Percentiles rank a stretch among this genome's conserved stretches.
Evolutionary conservation across 495 filamentous ascomycete species (phyloP).

Genomic region (Trichoderma reesei): DNA sequence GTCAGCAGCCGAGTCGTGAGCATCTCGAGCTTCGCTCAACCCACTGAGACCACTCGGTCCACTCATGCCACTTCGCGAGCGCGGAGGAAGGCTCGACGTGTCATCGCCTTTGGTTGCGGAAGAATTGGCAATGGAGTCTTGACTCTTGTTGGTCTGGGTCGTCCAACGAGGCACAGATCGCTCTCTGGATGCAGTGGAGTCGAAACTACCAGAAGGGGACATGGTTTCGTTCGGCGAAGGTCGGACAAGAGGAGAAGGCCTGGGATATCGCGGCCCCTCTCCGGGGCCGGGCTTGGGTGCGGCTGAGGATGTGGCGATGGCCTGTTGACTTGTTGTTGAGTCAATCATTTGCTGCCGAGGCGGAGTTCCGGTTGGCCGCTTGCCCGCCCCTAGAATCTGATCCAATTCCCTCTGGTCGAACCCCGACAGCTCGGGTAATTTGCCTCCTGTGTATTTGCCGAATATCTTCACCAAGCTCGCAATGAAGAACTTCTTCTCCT

Average conservation of each 20-base stretch:
- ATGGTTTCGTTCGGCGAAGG: slow-evolving; percentile 26
- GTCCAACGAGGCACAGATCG: slow-evolving; percentile 36
- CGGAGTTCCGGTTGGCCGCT: slow-evolving; percentile 8
- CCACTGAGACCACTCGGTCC: slow-evolving; percentile 26
- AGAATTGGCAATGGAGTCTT: slow-evolving; percentile 43
- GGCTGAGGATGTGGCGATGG: slow-evolving; percentile 7
- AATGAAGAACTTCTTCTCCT: slow-evolving; percentile 98
- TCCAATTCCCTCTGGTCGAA: slow-evolving; percentile 76
- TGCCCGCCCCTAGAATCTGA: slow-evolving; percentile 46
- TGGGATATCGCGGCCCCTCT: not conserved
- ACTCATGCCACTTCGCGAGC: slow-evolving; percentile 36
- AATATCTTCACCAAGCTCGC: slow-evolving; percentile 90
- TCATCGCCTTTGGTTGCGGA: slow-evolving; percentile 38
- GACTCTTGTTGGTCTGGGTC: slow-evolving; percentile 42
- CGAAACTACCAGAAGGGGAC: slow-evolving; percentile 36
- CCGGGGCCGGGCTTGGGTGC: not conserved
- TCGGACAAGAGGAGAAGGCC: slow-evolving; percentile 23
- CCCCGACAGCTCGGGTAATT: slow-evolving; percentile 64
- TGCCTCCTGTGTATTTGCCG: slow-evolving; percentile 87
- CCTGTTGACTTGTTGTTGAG: slow-evolving; percentile 11
- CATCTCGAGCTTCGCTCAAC: slow-evolving; percentile 27
- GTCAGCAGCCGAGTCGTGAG: not conserved
- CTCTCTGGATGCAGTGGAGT: slow-evolving; percentile 34
- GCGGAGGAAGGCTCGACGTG: slow-evolving; percentile 34
- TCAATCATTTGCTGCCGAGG: slow-evolving; percentile 11